Evolutionary conservation across 2,329 filamentous ascomycete species (phyloP).

Genomic region (Cercospora sp.): DNA sequence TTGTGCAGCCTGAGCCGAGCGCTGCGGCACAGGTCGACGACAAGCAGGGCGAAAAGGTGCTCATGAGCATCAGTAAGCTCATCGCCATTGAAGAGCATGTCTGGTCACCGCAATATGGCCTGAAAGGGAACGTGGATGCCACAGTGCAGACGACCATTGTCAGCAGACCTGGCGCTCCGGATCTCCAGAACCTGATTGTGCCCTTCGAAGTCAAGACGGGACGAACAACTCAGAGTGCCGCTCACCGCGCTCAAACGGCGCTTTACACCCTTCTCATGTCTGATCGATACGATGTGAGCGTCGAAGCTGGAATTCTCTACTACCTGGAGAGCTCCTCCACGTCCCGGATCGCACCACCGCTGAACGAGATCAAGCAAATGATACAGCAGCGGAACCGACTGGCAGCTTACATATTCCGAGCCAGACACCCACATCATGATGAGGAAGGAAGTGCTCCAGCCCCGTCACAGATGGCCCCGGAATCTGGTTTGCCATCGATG

Average conservation of each 20-base stretch:
- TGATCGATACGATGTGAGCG: slow-evolving; percentile 90
- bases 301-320: slow-evolving; percentile 87
- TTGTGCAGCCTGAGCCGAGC: slow-evolving; percentile 70
- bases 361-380: slow-evolving; percentile 91
- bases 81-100: slow-evolving; percentile 97
- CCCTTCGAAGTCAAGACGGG: slow-evolving; percentile 97
- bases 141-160: slow-evolving; percentile 85
- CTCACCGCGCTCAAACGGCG: slow-evolving; percentile 89
- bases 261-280: slow-evolving; percentile 90
- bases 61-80: slow-evolving; percentile 86
- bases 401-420: slow-evolving; percentile 71
- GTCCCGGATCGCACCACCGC: slow-evolving; percentile 78
- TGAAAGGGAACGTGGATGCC: slow-evolving; percentile 97
- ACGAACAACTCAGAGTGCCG: slow-evolving; percentile 71
- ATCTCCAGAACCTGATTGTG: slow-evolving; percentile 62
- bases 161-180: slow-evolving; percentile 63
- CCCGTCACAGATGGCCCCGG: slow-evolving; percentile 30
- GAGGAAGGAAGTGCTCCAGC: background rate
- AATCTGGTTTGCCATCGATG: slow-evolving; percentile 79
- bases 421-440: slow-evolving; percentile 26
- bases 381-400: slow-evolving; percentile 92
- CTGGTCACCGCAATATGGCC: slow-evolving; percentile 95
- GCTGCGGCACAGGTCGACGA: slow-evolving; percentile 75
- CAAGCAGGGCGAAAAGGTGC: slow-evolving; percentile 71
- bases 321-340: slow-evolving; percentile 91